Base-by-base conservation (phyloP, 768 basidiomycete species). In the Porphyrellus cyaneotinctus region DNA sequence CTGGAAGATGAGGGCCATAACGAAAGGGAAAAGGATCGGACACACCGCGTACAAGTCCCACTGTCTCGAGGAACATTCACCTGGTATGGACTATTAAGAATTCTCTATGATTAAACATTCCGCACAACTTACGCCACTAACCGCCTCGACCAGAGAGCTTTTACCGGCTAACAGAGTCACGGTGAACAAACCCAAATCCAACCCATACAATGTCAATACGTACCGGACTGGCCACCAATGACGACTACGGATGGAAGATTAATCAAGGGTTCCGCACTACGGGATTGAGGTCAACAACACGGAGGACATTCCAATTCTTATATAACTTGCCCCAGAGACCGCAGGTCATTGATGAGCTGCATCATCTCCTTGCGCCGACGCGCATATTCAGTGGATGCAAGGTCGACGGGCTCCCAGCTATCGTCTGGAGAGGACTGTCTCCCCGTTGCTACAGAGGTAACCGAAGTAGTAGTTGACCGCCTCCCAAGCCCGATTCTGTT, bases 1-100 rank as follows among this genome's bases (percentile, higher is more conserved):
- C 17, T 8, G 2, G 22, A 47, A 43, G 10, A 10, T 66, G 42
- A 50, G 38, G 23, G 22, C 6, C 6, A 26, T 24, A n/a, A 47
- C 8, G 14, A 12, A 31, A 35, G 22, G n/a, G 0, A 10, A 37
- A 38, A 23, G 1, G 11, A 17, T 23, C 30, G 15, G n/a, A 47
- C 55, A 28, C 3, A 78, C 82, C 80, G 70, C 0, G 81, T 83
- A 47, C 82, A 83, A 1, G 81, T 83, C 20, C 81, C 81, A 38
- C 78, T 79, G 37, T 83, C 83, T 30, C 83, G 70, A 12, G 83
- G 83, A 26, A 85, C 82, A 44, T 68, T 79, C 28, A 84, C 79
- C 83, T 84, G 36, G 17, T 1, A 31, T 17, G 28, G 43, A 20
- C 6, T 10, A 17, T 58, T 28, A 62, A 18, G 12, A 17, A 38